Base-by-base conservation (phyloP, 1,139 yeast genomes). In the Geotrichum restrictum region DNA sequence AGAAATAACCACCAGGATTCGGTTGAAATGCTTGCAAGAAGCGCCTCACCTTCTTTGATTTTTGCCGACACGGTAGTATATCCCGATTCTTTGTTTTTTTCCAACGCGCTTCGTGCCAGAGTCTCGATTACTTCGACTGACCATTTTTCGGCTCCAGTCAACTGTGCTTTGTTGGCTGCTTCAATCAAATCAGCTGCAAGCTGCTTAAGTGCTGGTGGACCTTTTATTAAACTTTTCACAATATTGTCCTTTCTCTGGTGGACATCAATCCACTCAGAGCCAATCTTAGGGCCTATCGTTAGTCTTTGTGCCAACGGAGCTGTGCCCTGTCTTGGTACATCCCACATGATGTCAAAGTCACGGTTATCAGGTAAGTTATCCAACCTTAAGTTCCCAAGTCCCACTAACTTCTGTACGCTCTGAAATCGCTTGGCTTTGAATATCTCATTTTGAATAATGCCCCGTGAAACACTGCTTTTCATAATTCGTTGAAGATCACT, bases 111-210 rank as follows among this genome's bases (percentile, higher is more conserved):
- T 19, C 54, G 45, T 2, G 56, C 57, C 6, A 69, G 56, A 0
- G 50, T 32, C 1, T 51, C 41, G 3, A 70, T 54, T 1, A 62
- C 56, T 3, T 62, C 54, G 11, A 64, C 56, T 0, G 69, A 57
- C 77, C 77, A 73, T 45, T 56, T 58, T 51, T 74, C 78, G 6
- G 59, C 64, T 0, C 41, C 54, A 0, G 74, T 66, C 14, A 71
- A 59, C 36, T 58, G 59, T 18, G 18, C 48, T 5, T 16, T 29
- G 10, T 46, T 38, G n/a, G 39, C 38, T 6, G 38, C 7, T n/a
- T 49, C 33, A 11, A 34, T 13, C 16, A 33, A 16, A 33, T 29
- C 16, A 10, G 27, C 18, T 24, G 56, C 57, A 4, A 59, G 33
- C 1, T 41, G 49, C 22, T 56, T 53, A 1, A 56, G 51, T 14